A percentile compares a stretch with the other conserved stretches of the same genome.
Evolutionary conservation across 306 rosid genomes (phyloP).

Genomic region (Sphenostylis stenocarpa): DNA sequence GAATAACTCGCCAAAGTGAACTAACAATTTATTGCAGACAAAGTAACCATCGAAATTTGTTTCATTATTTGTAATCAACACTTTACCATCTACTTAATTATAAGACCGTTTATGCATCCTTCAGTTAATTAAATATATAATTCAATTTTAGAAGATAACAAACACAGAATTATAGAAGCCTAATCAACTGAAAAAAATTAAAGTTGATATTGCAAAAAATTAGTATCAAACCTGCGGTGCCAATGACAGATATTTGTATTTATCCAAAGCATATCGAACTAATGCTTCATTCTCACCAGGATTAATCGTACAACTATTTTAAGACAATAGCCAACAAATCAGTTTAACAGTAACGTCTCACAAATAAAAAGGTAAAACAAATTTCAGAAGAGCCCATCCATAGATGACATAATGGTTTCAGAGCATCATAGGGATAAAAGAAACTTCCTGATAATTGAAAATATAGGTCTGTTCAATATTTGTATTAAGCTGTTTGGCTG

Average conservation of each 20-base stretch:
- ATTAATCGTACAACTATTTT: slow-evolving; percentile 81
- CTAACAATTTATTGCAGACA: background rate
- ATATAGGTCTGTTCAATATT: background rate
- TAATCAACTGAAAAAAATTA: slow-evolving; percentile 8
- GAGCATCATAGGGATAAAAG: background rate
- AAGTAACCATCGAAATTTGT: background rate
- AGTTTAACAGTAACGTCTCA: slow-evolving; percentile 21
- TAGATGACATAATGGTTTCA: background rate
- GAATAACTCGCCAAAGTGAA: slow-evolving; percentile 6
- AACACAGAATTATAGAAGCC: slow-evolving; percentile 17
- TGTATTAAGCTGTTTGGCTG: background rate
- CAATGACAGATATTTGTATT: slow-evolving; percentile 70
- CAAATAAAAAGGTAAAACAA: background rate
- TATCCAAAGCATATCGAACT: slow-evolving; percentile 94
- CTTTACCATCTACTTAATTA: background rate
- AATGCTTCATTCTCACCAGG: slow-evolving; percentile 98
- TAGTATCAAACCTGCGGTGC: slow-evolving; percentile 72
- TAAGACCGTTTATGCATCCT: slow-evolving; percentile 12
- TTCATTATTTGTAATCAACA: background rate
- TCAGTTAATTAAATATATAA: slow-evolving; percentile 7
- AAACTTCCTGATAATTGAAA: background rate
- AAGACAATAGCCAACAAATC: slow-evolving; percentile 1
- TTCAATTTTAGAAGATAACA: background rate
- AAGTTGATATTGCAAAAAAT: slow-evolving; percentile 13
- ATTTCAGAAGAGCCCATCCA: background rate